A percentile compares a stretch with the other conserved stretches of the same genome.
Conservation (phyloP, 2,329 filamentous ascomycete genomes). For the Tetracladium maxilliforme region DNA sequence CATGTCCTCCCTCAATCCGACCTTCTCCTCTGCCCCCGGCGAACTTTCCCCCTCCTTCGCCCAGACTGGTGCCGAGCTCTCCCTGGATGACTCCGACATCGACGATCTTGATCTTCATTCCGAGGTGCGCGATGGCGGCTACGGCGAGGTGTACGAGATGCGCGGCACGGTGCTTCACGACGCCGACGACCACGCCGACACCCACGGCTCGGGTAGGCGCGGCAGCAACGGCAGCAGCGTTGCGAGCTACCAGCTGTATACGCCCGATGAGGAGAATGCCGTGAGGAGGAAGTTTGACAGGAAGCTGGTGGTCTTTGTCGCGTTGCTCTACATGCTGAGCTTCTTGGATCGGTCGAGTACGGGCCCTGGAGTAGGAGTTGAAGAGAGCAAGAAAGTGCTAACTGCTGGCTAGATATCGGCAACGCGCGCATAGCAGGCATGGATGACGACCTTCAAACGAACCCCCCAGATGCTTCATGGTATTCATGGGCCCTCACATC, state of each 20-base stretch:
- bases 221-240: conserved; percentile 12
- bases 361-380: conserved; percentile 14
- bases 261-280: conserved; percentile 53
- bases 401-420: conserved; percentile 33
- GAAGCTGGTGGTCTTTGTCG: conserved; percentile 65
- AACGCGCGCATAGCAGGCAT: conserved; percentile 51
- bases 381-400: conserved; percentile 1
- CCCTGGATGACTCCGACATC: conserved; percentile 10
- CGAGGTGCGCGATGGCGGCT: no score
- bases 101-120: conserved; percentile 1
- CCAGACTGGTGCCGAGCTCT: conserved; percentile 10
- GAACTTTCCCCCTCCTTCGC: conserved; percentile 5
- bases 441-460: conserved; percentile 39
- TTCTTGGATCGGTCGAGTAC: conserved; percentile 78
- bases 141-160: conserved; percentile 2
- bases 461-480: conserved; percentile 28
- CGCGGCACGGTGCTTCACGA: no score
- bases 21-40: not conserved
- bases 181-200: conserved; percentile 2
- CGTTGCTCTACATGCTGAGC: conserved; percentile 68
- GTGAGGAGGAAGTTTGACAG: conserved; percentile 66
- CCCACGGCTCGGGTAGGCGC: conserved; percentile 4
- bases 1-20: not conserved
- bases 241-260: conserved; percentile 36
- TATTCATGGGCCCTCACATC: conserved; percentile 46